Conservation (phyloP, 129 eudicot species). For the Sambucus nigra region DNA sequence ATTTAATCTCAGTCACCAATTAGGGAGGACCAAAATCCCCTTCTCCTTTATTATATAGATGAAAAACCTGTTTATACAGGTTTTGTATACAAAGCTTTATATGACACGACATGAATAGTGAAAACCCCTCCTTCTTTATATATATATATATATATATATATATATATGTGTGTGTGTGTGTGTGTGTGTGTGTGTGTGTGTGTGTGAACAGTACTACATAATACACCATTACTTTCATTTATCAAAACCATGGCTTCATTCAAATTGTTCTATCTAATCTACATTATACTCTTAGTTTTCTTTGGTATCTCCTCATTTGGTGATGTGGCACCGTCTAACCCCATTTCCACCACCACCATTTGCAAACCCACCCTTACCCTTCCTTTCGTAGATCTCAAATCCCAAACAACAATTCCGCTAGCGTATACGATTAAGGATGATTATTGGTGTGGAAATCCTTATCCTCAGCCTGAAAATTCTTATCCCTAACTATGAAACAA, state of each 20-base stretch:
- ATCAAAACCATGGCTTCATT: not conserved
- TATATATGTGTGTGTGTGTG: too few relatives aligned
- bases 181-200: too few relatives aligned
- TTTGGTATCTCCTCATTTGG: not conserved
- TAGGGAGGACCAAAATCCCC: too few relatives aligned
- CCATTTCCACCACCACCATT: not conserved
- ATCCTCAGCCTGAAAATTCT: constrained; percentile 24
- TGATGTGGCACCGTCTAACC: not conserved
- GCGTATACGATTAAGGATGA: constrained; percentile 25
- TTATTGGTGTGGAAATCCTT: constrained; percentile 28
- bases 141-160: too few relatives aligned
- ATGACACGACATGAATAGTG: too few relatives aligned
- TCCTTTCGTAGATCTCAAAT: constrained; percentile 20
- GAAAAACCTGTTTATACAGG: too few relatives aligned
- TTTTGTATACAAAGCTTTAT: too few relatives aligned
- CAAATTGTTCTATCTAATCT: not conserved
- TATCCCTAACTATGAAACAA: constrained; percentile 17
- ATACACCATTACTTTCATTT: not conserved
- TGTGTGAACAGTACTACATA: not conserved
- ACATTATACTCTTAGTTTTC: not conserved
- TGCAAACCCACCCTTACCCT: constrained; percentile 38
- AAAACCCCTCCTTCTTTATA: too few relatives aligned
- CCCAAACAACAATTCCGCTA: constrained; percentile 16
- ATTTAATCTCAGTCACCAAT: too few relatives aligned
- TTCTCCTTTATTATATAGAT: too few relatives aligned